Percentiles rank a stretch among this genome's conserved stretches.
These are phyloP conservation scores for Cutaneotrichosporon cutaneum DNA, from an alignment of 1,284 basidiomycete genomes.

Conservation along the genomic window DNA sequence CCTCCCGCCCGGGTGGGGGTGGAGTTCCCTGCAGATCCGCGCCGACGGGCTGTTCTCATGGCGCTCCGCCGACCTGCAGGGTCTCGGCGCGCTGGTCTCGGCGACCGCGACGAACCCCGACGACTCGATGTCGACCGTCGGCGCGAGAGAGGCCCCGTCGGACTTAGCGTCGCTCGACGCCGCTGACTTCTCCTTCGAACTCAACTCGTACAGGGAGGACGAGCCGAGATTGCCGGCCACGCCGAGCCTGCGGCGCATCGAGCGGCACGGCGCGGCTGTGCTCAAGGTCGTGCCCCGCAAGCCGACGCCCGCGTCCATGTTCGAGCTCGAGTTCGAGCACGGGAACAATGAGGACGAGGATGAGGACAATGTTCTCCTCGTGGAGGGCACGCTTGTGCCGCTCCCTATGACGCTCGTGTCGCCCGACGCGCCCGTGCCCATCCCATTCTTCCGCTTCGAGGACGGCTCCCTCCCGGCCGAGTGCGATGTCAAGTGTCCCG, in stretches of 20 bases:
- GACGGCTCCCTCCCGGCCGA: slow-evolving; percentile 14
- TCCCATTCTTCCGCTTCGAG: slow-evolving; percentile 36
- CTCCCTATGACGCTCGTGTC: slow-evolving; percentile 31
- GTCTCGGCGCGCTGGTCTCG: slow-evolving; percentile 23
- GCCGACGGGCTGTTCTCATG: slow-evolving; percentile 36
- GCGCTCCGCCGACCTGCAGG: slow-evolving; percentile 33
- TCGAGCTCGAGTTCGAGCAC: slow-evolving; percentile 31
- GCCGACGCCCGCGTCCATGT: slow-evolving; percentile 19
- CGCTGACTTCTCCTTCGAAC: slow-evolving; percentile 46
- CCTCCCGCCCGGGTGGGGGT: slow-evolving; percentile 43
- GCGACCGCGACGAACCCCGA: slow-evolving; percentile 8
- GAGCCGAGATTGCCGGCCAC: slow-evolving; percentile 10
- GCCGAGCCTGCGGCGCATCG: slow-evolving; percentile 15
- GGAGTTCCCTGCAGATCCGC: slow-evolving; percentile 34
- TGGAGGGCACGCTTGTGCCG: slow-evolving; percentile 34
- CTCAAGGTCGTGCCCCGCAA: slow-evolving; percentile 15
- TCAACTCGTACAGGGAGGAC: slow-evolving; percentile 16
- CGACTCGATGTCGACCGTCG: slow-evolving; percentile 35
- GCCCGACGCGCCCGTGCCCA: slow-evolving; percentile 23
- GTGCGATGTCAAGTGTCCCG: slow-evolving; percentile 13
- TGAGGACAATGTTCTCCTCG: slow-evolving; percentile 12
- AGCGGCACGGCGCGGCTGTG: slow-evolving; percentile 3
- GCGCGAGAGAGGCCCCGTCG: background rate
- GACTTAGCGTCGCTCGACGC: slow-evolving; percentile 19
- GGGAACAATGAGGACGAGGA: slow-evolving; percentile 19